phyloP scores from a whole-genome alignment of 257 asterid species.

The Solanum piurae region DNA sequence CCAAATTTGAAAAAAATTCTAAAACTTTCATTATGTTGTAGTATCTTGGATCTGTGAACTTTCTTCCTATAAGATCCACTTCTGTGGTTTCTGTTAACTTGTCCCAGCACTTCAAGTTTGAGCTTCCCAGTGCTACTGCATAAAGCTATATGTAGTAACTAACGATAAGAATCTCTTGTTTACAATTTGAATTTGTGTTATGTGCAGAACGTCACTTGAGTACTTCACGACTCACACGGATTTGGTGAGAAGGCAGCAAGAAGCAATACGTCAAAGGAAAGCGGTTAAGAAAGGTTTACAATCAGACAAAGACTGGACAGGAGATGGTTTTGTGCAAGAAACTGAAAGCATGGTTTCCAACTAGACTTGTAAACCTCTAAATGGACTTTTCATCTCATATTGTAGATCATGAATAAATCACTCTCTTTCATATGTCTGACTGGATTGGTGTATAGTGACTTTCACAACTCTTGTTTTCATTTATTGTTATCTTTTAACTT shows the following conservation, averaged over 20 bases:
- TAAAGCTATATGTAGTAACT: background rate
- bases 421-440: background rate
- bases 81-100: background rate
- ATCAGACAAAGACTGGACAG: slow-evolving; percentile 96
- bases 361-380: background rate
- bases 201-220: slow-evolving; percentile 51
- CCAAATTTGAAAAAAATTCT: no score
- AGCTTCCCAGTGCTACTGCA: background rate
- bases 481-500: background rate
- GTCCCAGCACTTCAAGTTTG: background rate
- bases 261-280: slow-evolving; percentile 68
- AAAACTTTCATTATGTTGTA: background rate
- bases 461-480: background rate
- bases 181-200: background rate
- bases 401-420: background rate
- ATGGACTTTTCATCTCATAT: background rate
- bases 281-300: slow-evolving; percentile 72
- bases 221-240: slow-evolving; percentile 85
- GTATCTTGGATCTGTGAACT: background rate
- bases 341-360: slow-evolving; percentile 74
- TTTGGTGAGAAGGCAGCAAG: slow-evolving; percentile 65
- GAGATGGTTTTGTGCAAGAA: slow-evolving; percentile 89
- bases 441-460: background rate
- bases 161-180: background rate
- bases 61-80: background rate